Conservation (phyloP, 352 stramenopile species). For the Pythium angustatum region DNA sequence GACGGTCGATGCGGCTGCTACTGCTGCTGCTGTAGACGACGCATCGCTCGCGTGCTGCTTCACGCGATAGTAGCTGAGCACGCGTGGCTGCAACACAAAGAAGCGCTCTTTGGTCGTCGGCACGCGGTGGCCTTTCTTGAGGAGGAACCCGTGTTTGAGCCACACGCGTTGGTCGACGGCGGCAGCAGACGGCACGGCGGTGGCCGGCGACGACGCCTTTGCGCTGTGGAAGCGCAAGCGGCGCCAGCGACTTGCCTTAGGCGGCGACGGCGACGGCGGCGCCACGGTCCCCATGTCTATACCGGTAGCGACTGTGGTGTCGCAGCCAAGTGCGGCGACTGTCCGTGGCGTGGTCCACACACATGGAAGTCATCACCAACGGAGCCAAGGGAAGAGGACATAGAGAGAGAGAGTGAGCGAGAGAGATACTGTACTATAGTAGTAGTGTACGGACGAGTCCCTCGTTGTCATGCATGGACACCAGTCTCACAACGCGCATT, state of each 20-base stretch:
- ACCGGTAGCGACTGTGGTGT: background rate
- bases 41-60: background rate
- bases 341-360: slow-evolving; percentile 24
- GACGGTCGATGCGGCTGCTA: too few species aligned
- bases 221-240: slow-evolving; percentile 25
- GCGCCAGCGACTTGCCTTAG: slow-evolving; percentile 23
- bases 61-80: slow-evolving; percentile 32
- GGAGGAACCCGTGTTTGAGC: slow-evolving; percentile 27
- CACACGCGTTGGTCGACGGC: background rate
- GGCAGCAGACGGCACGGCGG: background rate
- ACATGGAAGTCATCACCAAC: background rate
- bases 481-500: too few species aligned
- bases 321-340: too few species aligned
- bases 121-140: slow-evolving; percentile 35
- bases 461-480: too few species aligned
- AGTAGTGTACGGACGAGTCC: too few species aligned
- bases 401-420: too few species aligned
- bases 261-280: background rate
- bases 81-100: slow-evolving; percentile 25
- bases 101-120: slow-evolving; percentile 34
- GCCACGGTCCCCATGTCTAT: background rate
- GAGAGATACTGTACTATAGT: too few species aligned
- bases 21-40: background rate
- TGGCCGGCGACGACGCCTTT: background rate
- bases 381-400: too few species aligned